phyloP scores from a whole-genome alignment of 148 eudicot species.

The Arctostaphylos glauca region DNA sequence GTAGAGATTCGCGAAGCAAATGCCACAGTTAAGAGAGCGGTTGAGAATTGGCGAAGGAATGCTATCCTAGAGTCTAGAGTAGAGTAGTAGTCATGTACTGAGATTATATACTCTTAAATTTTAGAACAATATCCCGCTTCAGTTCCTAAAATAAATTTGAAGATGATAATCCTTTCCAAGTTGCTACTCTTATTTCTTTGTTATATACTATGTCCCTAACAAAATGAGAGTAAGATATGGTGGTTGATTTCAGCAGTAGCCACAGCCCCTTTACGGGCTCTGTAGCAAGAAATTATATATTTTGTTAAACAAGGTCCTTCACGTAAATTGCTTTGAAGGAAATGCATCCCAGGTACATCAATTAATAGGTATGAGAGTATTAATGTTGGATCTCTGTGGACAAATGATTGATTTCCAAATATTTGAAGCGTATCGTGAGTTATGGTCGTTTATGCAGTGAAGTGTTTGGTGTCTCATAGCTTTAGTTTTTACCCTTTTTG shows the following conservation, averaged over 20 bases:
- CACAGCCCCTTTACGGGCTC: no score
- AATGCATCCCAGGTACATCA: no score
- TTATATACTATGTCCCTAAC: background rate
- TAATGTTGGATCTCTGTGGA: no score
- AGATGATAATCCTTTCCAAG: background rate
- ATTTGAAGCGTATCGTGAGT: background rate
- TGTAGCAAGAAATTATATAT: no score
- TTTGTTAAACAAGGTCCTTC: no score
- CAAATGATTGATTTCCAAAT: no score
- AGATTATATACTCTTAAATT: slow-evolving; percentile 57
- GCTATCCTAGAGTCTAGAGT: slow-evolving; percentile 58
- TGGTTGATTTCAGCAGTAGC: no score
- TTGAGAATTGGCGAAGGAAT: slow-evolving; percentile 73
- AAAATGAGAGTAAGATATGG: background rate
- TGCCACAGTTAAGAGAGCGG: slow-evolving; percentile 56
- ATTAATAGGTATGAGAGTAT: no score
- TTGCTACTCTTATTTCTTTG: background rate
- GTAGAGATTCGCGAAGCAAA: slow-evolving; percentile 74
- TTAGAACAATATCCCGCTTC: slow-evolving; percentile 13
- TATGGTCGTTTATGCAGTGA: background rate
- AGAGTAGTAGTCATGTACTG: slow-evolving; percentile 36
- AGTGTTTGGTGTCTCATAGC: background rate
- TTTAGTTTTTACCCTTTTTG: background rate
- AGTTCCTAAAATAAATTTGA: background rate
- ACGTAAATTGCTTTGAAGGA: no score